Base-by-base conservation (phyloP, 2,329 filamentous ascomycete species). In the Talaromyces funiculosus region DNA sequence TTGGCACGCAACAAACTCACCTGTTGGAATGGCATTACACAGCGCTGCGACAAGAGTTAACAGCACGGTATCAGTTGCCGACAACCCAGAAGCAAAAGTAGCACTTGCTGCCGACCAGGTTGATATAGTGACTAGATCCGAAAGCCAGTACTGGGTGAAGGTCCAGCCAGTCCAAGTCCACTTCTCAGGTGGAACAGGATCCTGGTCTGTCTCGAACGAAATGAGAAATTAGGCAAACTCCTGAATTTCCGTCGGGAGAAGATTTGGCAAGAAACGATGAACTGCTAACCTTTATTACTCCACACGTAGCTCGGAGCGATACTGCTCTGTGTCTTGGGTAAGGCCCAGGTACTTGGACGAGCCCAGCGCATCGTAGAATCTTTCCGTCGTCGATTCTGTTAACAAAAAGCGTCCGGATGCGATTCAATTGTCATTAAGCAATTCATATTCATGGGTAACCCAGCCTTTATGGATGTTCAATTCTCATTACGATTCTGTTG, bases 161-260 rank as follows among this genome's bases (percentile, higher is more conserved):
- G 63, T 62, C 59, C 63, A 61, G 26, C 63, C 56, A 1, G 59
- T 64, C 63, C 63, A 64, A 4, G 59, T 64, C 53, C 61, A 59
- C 56, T 63, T 63, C 29, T 61, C 59, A 5, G 61, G 61, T 4
- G 63, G 63, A 37, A 63, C 57, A 26, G 61, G 61, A 33, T 64
- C 63, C 40, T 60, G 56, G 31, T 64, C 63, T 60, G 18, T 3
- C 10, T 33, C 18, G 29, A 7, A 20, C 18, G 10, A 53, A 22
- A n/a, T n/a, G 20, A 53, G 9, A 14, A 4, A 10, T 53, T 10
- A 53, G 49, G 14, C 14, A 40, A 18, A 18, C 37, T 20, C 18
- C 37, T 18, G 37, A 40, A n/a, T n/a, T n/a, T n/a, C n/a, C 10
- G n/a, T 33, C 35, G 35, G 29, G 18, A 18, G n/a, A 18, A 8